Evolutionary conservation across 148 eudicot species (phyloP).

Genomic region (Rhododendron williamsianum): DNA sequence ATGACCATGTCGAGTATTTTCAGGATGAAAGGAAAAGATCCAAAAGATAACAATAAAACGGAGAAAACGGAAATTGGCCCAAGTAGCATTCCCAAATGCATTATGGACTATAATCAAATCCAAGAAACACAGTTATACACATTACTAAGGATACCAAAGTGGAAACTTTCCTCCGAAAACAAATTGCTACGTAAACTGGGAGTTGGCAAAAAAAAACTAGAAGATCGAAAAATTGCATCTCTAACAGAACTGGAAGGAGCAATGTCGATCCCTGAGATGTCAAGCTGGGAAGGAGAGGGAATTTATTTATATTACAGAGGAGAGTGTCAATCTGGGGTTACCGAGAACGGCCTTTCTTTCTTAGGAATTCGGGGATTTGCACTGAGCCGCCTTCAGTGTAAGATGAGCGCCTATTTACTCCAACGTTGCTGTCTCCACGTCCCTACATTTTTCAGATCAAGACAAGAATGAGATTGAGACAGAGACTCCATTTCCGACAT

Average conservation of each 20-base stretch:
- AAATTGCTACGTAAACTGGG: neutral
- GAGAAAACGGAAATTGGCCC: neutral
- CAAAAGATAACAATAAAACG: too few relatives aligned
- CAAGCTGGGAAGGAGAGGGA: neutral
- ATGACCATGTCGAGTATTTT: too few relatives aligned
- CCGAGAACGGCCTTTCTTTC: constrained; percentile 13
- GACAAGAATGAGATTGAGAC: neutral
- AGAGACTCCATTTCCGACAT: neutral
- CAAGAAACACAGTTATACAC: neutral
- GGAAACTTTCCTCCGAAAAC: constrained; percentile 4
- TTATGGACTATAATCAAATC: neutral
- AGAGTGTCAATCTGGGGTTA: constrained; percentile 11
- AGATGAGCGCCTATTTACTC: neutral
- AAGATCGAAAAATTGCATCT: neutral
- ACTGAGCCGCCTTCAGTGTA: neutral
- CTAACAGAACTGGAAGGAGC: neutral
- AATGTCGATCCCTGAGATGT: neutral
- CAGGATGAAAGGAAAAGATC: too few relatives aligned
- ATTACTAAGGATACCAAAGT: neutral
- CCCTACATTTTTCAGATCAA: constrained; percentile 7
- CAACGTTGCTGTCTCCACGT: neutral
- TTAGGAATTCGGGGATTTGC: constrained; percentile 14
- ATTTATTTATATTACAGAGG: neutral
- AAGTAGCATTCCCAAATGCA: neutral
- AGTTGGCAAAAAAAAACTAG: neutral